phyloP scores from a whole-genome alignment of 164 flowering plant genomes.

The Liriodendron chinense region DNA sequence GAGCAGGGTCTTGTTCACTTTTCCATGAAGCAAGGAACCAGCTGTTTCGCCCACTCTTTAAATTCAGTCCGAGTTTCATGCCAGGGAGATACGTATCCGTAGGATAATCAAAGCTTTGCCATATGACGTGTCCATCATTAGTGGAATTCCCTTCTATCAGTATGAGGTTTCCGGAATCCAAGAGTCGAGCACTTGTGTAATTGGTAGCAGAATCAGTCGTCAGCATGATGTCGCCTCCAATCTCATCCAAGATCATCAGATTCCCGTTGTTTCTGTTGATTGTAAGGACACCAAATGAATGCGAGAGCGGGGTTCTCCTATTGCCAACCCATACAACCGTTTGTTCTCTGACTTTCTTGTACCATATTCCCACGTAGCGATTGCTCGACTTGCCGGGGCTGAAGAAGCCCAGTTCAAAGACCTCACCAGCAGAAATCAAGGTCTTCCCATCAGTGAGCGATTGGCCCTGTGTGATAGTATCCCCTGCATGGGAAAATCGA shows the following conservation, averaged over 20 bases:
- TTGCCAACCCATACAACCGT: conserved; percentile 48
- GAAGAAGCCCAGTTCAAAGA: conserved; percentile 27
- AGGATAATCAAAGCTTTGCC: conserved; percentile 33
- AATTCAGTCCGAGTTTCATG: conserved; percentile 23
- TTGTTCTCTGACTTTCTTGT: conserved; percentile 3
- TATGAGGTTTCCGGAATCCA: conserved; percentile 27
- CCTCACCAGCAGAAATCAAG: conserved; percentile 17
- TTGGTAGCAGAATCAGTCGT: neutral
- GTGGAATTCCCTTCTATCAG: conserved; percentile 8
- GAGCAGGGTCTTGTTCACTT: conserved; percentile 31
- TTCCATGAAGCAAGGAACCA: conserved; percentile 29
- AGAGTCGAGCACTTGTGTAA: conserved; percentile 14
- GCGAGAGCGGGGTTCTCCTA: conserved; percentile 28
- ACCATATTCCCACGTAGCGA: conserved; percentile 41
- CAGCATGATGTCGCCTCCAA: neutral
- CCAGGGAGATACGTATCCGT: conserved; percentile 20
- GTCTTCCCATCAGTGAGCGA: conserved; percentile 5
- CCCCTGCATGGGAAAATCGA: neutral
- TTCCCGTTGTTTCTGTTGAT: conserved; percentile 22
- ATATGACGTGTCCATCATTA: conserved; percentile 6
- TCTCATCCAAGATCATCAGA: conserved; percentile 19
- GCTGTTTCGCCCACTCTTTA: conserved; percentile 14
- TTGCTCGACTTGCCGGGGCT: conserved; percentile 14
- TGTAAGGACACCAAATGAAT: conserved; percentile 5
- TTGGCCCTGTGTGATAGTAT: neutral